These are phyloP conservation scores for Bacidia rubella DNA, from an alignment of 495 filamentous ascomycete genomes.

Conservation along the genomic window DNA sequence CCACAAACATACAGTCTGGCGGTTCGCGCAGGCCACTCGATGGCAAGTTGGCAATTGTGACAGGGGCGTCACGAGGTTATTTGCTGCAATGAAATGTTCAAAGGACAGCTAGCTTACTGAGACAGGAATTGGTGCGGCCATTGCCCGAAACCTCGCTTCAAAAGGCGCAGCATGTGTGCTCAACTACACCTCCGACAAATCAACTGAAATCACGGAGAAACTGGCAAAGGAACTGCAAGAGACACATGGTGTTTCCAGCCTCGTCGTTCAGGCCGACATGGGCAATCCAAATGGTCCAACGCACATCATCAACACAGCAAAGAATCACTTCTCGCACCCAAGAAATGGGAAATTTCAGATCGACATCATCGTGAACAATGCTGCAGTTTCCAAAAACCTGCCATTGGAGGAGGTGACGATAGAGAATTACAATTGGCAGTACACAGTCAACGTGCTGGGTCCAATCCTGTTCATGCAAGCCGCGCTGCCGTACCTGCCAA, in stretches of 20 bases:
- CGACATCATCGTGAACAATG: conserved; percentile 86
- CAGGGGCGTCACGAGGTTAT: conserved; percentile 62
- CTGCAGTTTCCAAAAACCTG: conserved; percentile 51
- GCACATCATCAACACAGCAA: conserved; percentile 30
- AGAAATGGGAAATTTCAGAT: conserved; percentile 46
- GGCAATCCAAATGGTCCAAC: conserved; percentile 30
- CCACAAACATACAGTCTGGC: conserved; percentile 15
- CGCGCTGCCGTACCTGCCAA: conserved; percentile 53
- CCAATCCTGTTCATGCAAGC: conserved; percentile 71
- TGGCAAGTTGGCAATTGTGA: conserved; percentile 63
- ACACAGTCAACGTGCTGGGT: conserved; percentile 73
- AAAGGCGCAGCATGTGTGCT: conserved; percentile 60
- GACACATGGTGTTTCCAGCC: conserved; percentile 29
- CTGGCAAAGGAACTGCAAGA: conserved; percentile 32
- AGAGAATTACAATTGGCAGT: conserved; percentile 55
- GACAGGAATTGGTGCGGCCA: conserved; percentile 75
- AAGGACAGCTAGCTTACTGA: neutral
- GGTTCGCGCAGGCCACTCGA: conserved; percentile 26
- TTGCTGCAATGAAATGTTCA: conserved; percentile 1
- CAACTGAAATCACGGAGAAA: conserved; percentile 26
- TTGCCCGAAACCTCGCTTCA: conserved; percentile 60
- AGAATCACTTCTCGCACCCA: conserved; percentile 37
- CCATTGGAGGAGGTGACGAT: conserved; percentile 41
- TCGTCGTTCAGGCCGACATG: conserved; percentile 45
- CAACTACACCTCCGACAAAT: conserved; percentile 55